A percentile compares a stretch with the other conserved stretches of the same genome.
These are phyloP conservation scores for Saitozyma sp. DNA, from an alignment of 768 basidiomycete genomes.

Conservation along the genomic window DNA sequence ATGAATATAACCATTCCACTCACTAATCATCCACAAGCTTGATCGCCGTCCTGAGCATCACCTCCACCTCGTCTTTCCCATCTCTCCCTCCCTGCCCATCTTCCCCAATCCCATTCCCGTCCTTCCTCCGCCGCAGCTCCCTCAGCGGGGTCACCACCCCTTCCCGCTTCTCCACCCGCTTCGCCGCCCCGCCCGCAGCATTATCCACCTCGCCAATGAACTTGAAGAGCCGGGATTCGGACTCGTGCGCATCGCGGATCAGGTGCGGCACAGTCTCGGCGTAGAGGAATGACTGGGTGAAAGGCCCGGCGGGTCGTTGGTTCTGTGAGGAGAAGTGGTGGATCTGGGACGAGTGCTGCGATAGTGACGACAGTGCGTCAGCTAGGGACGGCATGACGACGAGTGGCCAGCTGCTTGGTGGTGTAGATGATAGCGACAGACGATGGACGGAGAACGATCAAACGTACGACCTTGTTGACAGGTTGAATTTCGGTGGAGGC, in stretches of 20 bases:
- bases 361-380: constrained; percentile 28
- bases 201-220: constrained; percentile 41
- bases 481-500: neutral
- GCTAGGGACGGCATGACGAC: constrained; percentile 35
- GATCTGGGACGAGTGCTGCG: constrained; percentile 30
- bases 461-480: constrained; percentile 5
- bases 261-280: constrained; percentile 21
- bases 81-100: neutral
- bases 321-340: constrained; percentile 27
- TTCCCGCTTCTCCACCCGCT: constrained; percentile 48
- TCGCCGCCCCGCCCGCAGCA: constrained; percentile 25
- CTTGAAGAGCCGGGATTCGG: constrained; percentile 44
- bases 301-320: constrained; percentile 28
- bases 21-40: constrained; percentile 51
- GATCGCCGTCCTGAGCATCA: constrained; percentile 40
- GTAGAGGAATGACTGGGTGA: constrained; percentile 33
- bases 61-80: constrained; percentile 32
- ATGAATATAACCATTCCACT: constrained; percentile 13
- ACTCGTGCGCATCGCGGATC: constrained; percentile 46
- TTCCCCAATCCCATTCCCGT: constrained; percentile 1
- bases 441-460: neutral
- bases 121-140: constrained; percentile 14
- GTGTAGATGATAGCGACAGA: neutral
- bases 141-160: constrained; percentile 40
- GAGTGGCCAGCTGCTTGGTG: neutral